These are phyloP conservation scores for Populus euphratica DNA, from an alignment of 345 rosid species.

Conservation along the genomic window DNA sequence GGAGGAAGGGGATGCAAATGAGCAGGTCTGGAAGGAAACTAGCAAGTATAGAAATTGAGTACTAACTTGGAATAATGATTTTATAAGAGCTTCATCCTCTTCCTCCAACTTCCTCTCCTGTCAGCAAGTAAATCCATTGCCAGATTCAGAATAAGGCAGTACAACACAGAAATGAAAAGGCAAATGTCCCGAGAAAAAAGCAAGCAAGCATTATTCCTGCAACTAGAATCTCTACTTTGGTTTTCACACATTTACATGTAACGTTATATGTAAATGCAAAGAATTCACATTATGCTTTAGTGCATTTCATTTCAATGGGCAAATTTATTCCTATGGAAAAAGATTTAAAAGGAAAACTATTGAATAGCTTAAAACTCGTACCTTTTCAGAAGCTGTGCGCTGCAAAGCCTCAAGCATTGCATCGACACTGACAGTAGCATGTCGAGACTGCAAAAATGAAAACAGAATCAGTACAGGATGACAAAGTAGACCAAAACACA, in stretches of 20 bases:
- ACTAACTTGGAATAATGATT: constrained; percentile 57
- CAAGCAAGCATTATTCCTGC: neutral
- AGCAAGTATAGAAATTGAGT: constrained; percentile 8
- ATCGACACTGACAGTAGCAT: constrained; percentile 86
- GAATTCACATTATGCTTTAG: neutral
- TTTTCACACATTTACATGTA: neutral
- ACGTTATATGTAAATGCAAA: neutral
- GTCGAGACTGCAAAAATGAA: constrained; percentile 63
- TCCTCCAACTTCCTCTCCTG: constrained; percentile 61
- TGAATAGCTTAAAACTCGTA: constrained; percentile 16
- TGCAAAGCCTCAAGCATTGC: constrained; percentile 91
- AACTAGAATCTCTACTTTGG: neutral
- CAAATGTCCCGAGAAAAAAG: neutral
- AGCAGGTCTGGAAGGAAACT: neutral
- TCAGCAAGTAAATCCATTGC: constrained; percentile 1
- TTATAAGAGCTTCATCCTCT: constrained; percentile 71
- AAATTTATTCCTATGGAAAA: too few species aligned
- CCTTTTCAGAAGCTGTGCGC: constrained; percentile 62
- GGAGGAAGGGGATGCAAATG: neutral
- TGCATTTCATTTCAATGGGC: neutral
- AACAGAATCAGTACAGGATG: neutral
- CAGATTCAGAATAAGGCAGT: neutral
- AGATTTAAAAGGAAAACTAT: neutral
- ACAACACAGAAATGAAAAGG: neutral
- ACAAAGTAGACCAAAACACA: neutral